phyloP scores from a whole-genome alignment of 2,329 filamentous ascomycete species.

The Cladophialophora psammophila region DNA sequence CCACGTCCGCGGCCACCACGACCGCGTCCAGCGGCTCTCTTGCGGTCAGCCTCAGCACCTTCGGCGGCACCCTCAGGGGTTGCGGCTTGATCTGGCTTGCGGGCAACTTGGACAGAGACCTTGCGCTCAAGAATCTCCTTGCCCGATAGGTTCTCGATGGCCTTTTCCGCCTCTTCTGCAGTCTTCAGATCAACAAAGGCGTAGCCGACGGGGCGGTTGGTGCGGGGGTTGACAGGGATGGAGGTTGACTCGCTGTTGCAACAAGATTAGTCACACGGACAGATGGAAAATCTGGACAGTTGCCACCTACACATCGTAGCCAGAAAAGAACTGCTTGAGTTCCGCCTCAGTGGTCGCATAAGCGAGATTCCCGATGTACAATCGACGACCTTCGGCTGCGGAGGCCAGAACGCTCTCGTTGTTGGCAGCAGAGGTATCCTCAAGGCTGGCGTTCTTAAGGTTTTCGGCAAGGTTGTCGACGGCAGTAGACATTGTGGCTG shows the following conservation, averaged over 20 bases:
- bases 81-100: constrained; percentile 90
- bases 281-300: constrained; percentile 18
- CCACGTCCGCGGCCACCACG: constrained; percentile 68
- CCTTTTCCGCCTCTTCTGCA: constrained; percentile 90
- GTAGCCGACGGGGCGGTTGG: constrained; percentile 96
- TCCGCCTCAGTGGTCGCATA: constrained; percentile 99
- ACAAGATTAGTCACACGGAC: constrained; percentile 14
- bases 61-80: constrained; percentile 77
- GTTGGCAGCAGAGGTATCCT: constrained; percentile 70
- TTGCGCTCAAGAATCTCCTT: constrained; percentile 98
- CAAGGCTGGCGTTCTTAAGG: constrained; percentile 71
- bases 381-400: constrained; percentile 95
- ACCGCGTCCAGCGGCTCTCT: constrained; percentile 64
- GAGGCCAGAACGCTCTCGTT: constrained; percentile 94
- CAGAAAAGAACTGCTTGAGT: constrained; percentile 99
- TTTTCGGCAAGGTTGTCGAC: constrained; percentile 73
- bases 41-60: constrained; percentile 67
- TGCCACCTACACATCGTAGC: constrained; percentile 92
- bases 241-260: constrained; percentile 87
- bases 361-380: constrained; percentile 99
- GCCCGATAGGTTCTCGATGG: constrained; percentile 93
- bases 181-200: constrained; percentile 98
- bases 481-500: constrained; percentile 78
- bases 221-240: constrained; percentile 99
- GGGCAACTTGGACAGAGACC: constrained; percentile 97